Evolutionary conservation across 1,284 basidiomycete genomes (phyloP).

Genomic region (Vanrija sp.): DNA sequence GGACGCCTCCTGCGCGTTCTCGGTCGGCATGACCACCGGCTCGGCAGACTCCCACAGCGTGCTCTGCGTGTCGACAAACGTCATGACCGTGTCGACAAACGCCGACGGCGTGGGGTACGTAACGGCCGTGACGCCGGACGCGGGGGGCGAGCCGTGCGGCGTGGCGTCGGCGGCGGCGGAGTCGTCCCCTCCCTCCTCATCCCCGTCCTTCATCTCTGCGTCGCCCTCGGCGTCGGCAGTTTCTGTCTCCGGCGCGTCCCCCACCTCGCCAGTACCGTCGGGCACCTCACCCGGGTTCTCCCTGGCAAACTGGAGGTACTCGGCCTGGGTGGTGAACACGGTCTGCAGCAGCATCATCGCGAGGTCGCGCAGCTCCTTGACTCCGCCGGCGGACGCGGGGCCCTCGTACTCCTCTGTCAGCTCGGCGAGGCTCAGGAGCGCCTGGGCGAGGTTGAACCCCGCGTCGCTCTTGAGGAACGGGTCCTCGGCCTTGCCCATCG

Average conservation of each 20-base stretch:
- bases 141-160: constrained; percentile 14
- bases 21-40: constrained; percentile 27
- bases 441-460: constrained; percentile 45
- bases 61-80: constrained; percentile 32
- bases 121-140: background rate
- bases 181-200: constrained; percentile 18
- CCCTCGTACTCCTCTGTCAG: constrained; percentile 39
- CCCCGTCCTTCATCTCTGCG: constrained; percentile 10
- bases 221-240: constrained; percentile 11
- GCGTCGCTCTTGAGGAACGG: constrained; percentile 39
- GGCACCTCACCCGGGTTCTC: background rate
- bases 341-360: constrained; percentile 30
- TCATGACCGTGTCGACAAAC: constrained; percentile 37
- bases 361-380: constrained; percentile 26
- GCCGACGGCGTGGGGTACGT: constrained; percentile 36
- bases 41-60: constrained; percentile 35
- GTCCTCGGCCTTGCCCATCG: constrained; percentile 27
- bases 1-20: constrained; percentile 31
- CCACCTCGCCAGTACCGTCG: background rate
- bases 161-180: constrained; percentile 53
- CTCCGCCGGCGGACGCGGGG: constrained; percentile 8
- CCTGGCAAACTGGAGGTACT: constrained; percentile 13
- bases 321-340: constrained; percentile 39
- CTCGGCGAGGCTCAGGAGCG: constrained; percentile 32
- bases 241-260: constrained; percentile 9